Percentiles rank a stretch among this genome's conserved stretches.
These are phyloP conservation scores for Lactarius vividus DNA, from an alignment of 768 basidiomycete species.

Conservation along the genomic window DNA sequence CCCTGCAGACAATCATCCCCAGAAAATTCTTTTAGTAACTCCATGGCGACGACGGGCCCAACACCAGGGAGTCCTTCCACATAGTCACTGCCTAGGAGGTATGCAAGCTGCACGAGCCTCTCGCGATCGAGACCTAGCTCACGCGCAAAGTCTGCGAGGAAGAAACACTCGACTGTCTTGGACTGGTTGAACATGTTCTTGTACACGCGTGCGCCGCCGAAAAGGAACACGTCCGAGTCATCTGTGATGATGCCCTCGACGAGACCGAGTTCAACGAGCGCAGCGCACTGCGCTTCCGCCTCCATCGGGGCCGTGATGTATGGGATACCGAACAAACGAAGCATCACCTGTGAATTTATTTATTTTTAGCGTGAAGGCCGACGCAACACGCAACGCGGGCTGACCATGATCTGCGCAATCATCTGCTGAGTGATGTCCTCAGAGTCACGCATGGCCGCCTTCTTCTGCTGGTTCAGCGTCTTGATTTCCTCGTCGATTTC, in stretches of 20 bases:
- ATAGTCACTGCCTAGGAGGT: conserved; percentile 95
- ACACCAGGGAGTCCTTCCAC: conserved; percentile 89
- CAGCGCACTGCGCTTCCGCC: conserved; percentile 98
- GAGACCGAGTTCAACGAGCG: conserved; percentile 76
- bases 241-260: conserved; percentile 99
- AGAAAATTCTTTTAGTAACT: conserved; percentile 89
- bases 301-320: conserved; percentile 99
- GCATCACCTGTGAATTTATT: conserved; percentile 67
- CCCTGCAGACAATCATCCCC: conserved; percentile 78
- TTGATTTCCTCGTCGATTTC: conserved; percentile 94
- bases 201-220: conserved; percentile 92
- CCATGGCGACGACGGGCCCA: conserved; percentile 96
- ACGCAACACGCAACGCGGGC: conserved; percentile 11
- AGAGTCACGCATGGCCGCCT: conserved; percentile 87
- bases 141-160: conserved; percentile 74
- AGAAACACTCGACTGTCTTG: conserved; percentile 97
- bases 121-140: conserved; percentile 88
- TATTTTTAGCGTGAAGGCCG: neutral
- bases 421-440: conserved; percentile 96
- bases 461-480: conserved; percentile 75
- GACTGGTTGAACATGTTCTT: conserved; percentile 99
- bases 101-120: conserved; percentile 84
- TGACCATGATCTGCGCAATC: conserved; percentile 75
- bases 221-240: conserved; percentile 98
- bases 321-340: conserved; percentile 93